Evolutionary conservation across 306 rosid species (phyloP).

Genomic region (Rubus parviflorus): DNA sequence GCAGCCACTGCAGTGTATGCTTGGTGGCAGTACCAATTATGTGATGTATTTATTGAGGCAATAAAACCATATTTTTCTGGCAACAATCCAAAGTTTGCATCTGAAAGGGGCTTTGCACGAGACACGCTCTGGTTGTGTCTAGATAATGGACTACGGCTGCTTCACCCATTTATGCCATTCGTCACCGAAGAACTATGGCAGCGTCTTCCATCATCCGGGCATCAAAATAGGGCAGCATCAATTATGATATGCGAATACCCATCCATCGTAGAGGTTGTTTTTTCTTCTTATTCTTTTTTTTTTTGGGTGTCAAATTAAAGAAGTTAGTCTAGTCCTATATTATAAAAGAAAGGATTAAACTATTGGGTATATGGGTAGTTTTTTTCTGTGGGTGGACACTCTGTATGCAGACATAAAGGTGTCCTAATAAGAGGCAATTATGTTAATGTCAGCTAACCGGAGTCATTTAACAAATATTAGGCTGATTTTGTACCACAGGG

Average conservation of each 20-base stretch:
- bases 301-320: neutral
- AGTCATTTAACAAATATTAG: neutral
- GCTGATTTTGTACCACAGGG: neutral
- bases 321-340: conserved; percentile 47
- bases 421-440: neutral
- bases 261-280: conserved; percentile 64
- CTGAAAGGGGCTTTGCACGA: conserved; percentile 67
- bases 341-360: neutral
- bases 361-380: neutral
- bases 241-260: conserved; percentile 86
- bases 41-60: conserved; percentile 93
- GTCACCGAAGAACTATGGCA: conserved; percentile 98
- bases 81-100: conserved; percentile 48
- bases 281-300: neutral
- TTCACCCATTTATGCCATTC: conserved; percentile 97
- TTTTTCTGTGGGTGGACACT: neutral
- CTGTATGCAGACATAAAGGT: neutral
- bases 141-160: conserved; percentile 87
- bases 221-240: conserved; percentile 54
- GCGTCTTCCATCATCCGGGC: conserved; percentile 82
- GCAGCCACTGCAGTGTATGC: conserved; percentile 79
- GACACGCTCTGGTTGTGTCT: conserved; percentile 91
- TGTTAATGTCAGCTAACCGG: neutral
- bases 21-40: conserved; percentile 97
- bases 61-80: conserved; percentile 87